Conservation (phyloP, 805 yeast species). For the Teunomyces pallodes region DNA sequence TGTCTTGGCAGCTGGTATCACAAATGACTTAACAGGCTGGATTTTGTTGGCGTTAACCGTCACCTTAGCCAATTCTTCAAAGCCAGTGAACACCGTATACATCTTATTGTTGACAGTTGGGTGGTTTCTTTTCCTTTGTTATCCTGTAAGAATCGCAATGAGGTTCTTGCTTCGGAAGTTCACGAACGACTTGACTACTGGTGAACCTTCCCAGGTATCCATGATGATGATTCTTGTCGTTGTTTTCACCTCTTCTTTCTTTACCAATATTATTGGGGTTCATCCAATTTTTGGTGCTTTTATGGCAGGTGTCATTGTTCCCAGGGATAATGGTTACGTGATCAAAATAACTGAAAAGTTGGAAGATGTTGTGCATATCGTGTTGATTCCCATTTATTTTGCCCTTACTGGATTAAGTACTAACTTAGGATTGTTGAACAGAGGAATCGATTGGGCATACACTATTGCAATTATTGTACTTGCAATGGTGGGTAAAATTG, state of each 20-base stretch:
- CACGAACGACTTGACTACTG: constrained; percentile 56
- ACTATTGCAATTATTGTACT: constrained; percentile 62
- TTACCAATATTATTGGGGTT: constrained; percentile 80
- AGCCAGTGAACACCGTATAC: constrained; percentile 67
- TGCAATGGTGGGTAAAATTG: constrained; percentile 66
- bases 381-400: constrained; percentile 74
- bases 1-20: constrained; percentile 81
- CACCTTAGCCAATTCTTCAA: constrained; percentile 70
- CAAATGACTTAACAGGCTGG: constrained; percentile 82
- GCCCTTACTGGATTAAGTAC: constrained; percentile 76
- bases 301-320: constrained; percentile 70
- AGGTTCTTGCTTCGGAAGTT: constrained; percentile 41
- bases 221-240: constrained; percentile 53
- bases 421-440: constrained; percentile 59
- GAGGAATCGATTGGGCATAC: constrained; percentile 78
- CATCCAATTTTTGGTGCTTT: constrained; percentile 88
- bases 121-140: constrained; percentile 62
- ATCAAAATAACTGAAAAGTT: constrained; percentile 67
- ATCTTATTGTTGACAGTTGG: constrained; percentile 64
- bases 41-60: constrained; percentile 71
- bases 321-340: constrained; percentile 73
- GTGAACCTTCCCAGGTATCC: constrained; percentile 60
- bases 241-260: constrained; percentile 68
- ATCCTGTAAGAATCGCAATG: constrained; percentile 53
- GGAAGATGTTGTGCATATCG: constrained; percentile 72